These are phyloP conservation scores for Aspergillus cristatus DNA, from an alignment of 495 filamentous ascomycete genomes.

Conservation along the genomic window DNA sequence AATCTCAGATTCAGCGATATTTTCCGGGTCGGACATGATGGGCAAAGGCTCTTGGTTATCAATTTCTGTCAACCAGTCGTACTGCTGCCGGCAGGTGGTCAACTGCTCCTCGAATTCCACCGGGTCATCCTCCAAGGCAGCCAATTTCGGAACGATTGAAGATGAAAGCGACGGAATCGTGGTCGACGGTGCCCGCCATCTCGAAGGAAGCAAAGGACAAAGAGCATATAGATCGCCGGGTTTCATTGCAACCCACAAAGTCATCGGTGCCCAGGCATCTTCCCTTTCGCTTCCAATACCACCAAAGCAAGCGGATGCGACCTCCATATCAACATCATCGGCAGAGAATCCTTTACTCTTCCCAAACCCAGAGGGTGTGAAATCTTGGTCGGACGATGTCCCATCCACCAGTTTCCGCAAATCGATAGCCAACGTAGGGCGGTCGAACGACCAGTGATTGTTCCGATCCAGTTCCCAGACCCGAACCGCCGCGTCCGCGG, in stretches of 20 bases:
- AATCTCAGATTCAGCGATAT: slow-evolving; percentile 51
- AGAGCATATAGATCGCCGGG: slow-evolving; percentile 83
- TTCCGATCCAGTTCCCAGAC: slow-evolving; percentile 76
- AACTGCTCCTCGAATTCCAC: slow-evolving; percentile 44
- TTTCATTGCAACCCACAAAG: slow-evolving; percentile 82
- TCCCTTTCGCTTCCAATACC: slow-evolving; percentile 53
- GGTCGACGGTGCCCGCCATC: slow-evolving; percentile 69
- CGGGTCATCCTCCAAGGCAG: slow-evolving; percentile 49
- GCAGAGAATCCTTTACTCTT: slow-evolving; percentile 75
- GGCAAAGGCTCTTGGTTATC: slow-evolving; percentile 61
- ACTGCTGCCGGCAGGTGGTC: slow-evolving; percentile 50
- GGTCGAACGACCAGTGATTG: slow-evolving; percentile 75
- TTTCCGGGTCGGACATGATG: slow-evolving; percentile 13
- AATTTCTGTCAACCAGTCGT: slow-evolving; percentile 74
- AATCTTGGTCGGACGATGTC: slow-evolving; percentile 64
- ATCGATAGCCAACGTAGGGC: slow-evolving; percentile 72
- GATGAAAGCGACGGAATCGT: slow-evolving; percentile 69
- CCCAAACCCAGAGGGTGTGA: slow-evolving; percentile 57
- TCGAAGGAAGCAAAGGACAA: slow-evolving; percentile 76
- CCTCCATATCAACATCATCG: slow-evolving; percentile 77
- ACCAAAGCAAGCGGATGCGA: slow-evolving; percentile 76
- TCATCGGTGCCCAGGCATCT: slow-evolving; percentile 83
- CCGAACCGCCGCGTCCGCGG: slow-evolving; percentile 72
- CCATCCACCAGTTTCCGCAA: slow-evolving; percentile 75
- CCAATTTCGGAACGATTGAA: slow-evolving; percentile 57